Percentiles rank a stretch among this genome's conserved stretches.
Conservation (phyloP, 1,284 basidiomycete genomes). For the Peniophora sp. region DNA sequence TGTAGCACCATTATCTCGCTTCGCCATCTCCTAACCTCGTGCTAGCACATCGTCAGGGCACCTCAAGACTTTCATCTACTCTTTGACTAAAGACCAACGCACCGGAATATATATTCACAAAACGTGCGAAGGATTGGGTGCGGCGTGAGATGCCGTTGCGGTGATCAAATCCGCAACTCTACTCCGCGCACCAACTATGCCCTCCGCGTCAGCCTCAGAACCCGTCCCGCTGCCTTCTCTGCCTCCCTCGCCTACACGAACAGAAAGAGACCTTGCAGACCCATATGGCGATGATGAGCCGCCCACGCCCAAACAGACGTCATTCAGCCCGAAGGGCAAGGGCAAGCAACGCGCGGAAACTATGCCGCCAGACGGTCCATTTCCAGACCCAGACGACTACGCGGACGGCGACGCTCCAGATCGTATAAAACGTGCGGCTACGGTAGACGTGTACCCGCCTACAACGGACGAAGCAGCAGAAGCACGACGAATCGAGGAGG, state of each 20-base stretch:
- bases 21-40: no score
- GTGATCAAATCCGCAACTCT: neutral
- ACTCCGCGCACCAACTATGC: conserved; percentile 5
- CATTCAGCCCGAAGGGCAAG: conserved; percentile 11
- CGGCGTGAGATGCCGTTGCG: neutral
- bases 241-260: conserved; percentile 14
- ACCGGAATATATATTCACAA: no score
- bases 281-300: conserved; percentile 2
- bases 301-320: conserved; percentile 3
- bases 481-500: conserved; percentile 62
- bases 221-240: conserved; percentile 11
- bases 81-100: no score
- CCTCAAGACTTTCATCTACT: no score
- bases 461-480: conserved; percentile 56
- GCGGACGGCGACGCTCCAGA: conserved; percentile 16
- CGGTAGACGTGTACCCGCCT: conserved; percentile 50
- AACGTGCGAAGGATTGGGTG: conserved; percentile 4
- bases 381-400: conserved; percentile 13
- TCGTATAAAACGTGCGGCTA: conserved; percentile 20
- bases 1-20: no score
- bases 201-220: conserved; percentile 4
- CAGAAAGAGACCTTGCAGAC: conserved; percentile 11
- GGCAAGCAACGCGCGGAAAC: conserved; percentile 16
- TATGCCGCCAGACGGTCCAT: conserved; percentile 4
- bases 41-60: no score